A percentile compares a stretch with the other conserved stretches of the same genome.
Evolutionary conservation across 306 rosid genomes (phyloP).

Genomic region (Dryas octopetala): DNA sequence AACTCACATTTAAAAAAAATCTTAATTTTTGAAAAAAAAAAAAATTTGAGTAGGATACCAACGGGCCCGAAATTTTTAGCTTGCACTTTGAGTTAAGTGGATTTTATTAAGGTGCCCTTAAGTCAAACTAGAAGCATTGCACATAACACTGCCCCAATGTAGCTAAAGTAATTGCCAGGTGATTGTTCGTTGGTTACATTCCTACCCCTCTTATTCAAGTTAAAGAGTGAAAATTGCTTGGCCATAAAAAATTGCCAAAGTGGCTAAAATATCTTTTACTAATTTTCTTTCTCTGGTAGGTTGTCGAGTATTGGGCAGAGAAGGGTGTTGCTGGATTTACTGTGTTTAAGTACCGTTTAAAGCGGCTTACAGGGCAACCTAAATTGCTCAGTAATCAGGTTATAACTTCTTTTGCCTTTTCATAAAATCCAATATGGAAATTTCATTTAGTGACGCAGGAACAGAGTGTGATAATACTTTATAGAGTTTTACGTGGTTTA

Average conservation of each 20-base stretch:
- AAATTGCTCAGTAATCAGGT: constrained; percentile 34
- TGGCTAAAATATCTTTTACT: not conserved
- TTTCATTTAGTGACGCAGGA: not conserved
- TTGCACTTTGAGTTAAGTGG: not conserved
- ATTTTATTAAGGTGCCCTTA: too few species aligned
- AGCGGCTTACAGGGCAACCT: constrained; percentile 32
- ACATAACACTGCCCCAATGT: too few species aligned
- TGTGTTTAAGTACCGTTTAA: constrained; percentile 33
- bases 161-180: not conserved
- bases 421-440: not conserved
- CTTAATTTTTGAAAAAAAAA: too few species aligned
- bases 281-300: constrained; percentile 9
- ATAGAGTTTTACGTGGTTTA: not conserved
- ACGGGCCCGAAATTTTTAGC: too few species aligned
- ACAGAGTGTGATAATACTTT: not conserved
- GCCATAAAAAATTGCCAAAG: not conserved
- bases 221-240: not conserved
- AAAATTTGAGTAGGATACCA: too few species aligned
- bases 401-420: not conserved
- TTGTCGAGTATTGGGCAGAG: constrained; percentile 31
- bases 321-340: constrained; percentile 38
- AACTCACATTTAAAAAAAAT: too few species aligned
- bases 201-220: not conserved
- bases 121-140: not conserved
- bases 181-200: not conserved